Evolutionary conservation across 805 yeast genomes (phyloP), one percentile per base, ranked within the genome.

Genomic region (Zygotorulaspora chibaensis): DNA sequence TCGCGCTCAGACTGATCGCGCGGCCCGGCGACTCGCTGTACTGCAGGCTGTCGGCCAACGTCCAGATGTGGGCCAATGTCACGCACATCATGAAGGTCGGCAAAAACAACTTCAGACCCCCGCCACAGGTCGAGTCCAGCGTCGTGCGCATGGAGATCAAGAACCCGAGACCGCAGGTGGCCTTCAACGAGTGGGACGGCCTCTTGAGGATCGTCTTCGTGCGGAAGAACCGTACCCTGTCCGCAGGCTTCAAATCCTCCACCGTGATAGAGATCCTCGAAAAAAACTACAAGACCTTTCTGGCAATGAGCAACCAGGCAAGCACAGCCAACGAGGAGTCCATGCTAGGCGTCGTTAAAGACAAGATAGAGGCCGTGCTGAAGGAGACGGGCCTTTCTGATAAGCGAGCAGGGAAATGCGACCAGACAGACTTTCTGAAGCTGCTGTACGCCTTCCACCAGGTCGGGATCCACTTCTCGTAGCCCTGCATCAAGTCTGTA

Each of bases 51-150:
- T 84, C 96, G 27, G 98, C 96, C 26, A 93, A 93, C 62, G 98
- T 93, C 1, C 99, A 93, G 63, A 91, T 93, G 98, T 93, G 98
- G 97, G 96, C 97, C n/a, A 87, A 87, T 54, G 97, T 93, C 12
- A 89, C 95, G 7, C 99, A 93, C 65, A 87, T 93, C 43, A 93
- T 93, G 99, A 93, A 93, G 68, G 99, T 93, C 26, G 98, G 98
- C 18, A 85, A 82, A 63, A 93, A 93, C 63, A 93, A 93, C 62
- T 93, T 93, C 73, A 77, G 96, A 57, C 99, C 99, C 18, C 99
- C 99, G 9, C 99, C 99, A 47, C 90, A 93, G 66, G 99, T 93
- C 47, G 99, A 93, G 66, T 89, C 97, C 0, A 84, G 95, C 29
- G 99, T 93, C 39, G 98, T 93, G 15, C 78, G 96, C 60, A 80